These are phyloP conservation scores for Aspergillus sp. DNA, from an alignment of 2,329 filamentous ascomycete genomes.

Conservation along the genomic window DNA sequence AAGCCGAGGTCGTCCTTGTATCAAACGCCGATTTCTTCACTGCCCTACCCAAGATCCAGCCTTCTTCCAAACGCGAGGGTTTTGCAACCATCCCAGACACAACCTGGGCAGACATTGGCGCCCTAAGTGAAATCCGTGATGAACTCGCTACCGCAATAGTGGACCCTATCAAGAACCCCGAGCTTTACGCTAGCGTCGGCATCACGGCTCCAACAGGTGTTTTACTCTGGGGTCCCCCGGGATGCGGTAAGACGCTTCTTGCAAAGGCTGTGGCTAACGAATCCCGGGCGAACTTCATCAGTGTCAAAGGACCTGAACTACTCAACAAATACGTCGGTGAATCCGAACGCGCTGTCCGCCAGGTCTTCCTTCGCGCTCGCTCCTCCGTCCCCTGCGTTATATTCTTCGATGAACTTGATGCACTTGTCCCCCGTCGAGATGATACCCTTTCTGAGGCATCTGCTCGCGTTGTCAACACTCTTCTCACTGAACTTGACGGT, in stretches of 20 bases:
- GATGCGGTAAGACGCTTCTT: slow-evolving; percentile 93
- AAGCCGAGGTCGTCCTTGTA: slow-evolving; percentile 57
- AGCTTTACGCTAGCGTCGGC: slow-evolving; percentile 72
- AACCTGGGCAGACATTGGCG: slow-evolving; percentile 90
- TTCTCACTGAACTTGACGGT: slow-evolving; percentile 92
- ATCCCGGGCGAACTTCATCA: slow-evolving; percentile 95
- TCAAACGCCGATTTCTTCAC: slow-evolving; percentile 69
- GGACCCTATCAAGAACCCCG: slow-evolving; percentile 80
- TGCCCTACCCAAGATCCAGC: slow-evolving; percentile 72
- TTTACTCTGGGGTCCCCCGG: slow-evolving; percentile 92
- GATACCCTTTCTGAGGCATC: slow-evolving; percentile 77
- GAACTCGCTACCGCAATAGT: slow-evolving; percentile 85
- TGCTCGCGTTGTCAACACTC: slow-evolving; percentile 87
- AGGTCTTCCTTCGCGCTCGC: slow-evolving; percentile 85
- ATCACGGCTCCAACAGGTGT: slow-evolving; percentile 82
- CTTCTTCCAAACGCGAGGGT: slow-evolving; percentile 85
- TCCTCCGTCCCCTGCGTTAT: slow-evolving; percentile 88
- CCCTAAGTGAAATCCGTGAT: slow-evolving; percentile 73
- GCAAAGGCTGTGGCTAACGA: slow-evolving; percentile 96
- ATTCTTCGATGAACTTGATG: slow-evolving; percentile 97
- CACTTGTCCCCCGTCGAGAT: slow-evolving; percentile 81
- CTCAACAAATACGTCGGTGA: slow-evolving; percentile 98
- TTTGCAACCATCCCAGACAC: slow-evolving; percentile 93
- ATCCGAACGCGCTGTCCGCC: slow-evolving; percentile 86
- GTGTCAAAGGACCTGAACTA: slow-evolving; percentile 92